These are phyloP conservation scores for Yueomyces sp. DNA, from an alignment of 805 yeast genomes.

Conservation along the genomic window DNA sequence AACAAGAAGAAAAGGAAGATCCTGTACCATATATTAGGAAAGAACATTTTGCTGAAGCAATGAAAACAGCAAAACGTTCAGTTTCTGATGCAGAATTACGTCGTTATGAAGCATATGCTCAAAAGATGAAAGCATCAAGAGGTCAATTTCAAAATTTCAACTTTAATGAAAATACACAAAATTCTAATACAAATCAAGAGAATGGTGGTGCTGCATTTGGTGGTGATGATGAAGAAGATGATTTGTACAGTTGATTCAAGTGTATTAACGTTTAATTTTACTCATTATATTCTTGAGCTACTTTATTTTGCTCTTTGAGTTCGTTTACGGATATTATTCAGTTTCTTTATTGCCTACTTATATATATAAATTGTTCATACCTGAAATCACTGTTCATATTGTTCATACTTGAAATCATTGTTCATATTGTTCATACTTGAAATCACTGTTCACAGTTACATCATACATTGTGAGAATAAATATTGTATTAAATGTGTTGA, in stretches of 20 bases:
- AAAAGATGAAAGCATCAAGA: constrained; percentile 89
- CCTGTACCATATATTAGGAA: constrained; percentile 92
- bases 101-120: constrained; percentile 97
- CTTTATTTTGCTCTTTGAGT: neutral
- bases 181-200: constrained; percentile 25
- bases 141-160: constrained; percentile 88
- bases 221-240: constrained; percentile 36
- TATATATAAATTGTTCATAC: no score
- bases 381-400: no score
- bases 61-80: constrained; percentile 97
- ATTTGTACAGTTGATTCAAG: constrained; percentile 36
- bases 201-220: constrained; percentile 30
- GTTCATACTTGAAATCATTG: no score
- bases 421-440: no score
- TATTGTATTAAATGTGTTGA: no score
- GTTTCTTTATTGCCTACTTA: no score
- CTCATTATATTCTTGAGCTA: neutral
- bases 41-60: constrained; percentile 95
- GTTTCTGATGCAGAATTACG: constrained; percentile 95
- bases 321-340: no score
- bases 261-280: neutral
- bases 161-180: constrained; percentile 40
- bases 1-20: constrained; percentile 45
- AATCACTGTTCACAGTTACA: no score
- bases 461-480: no score